Evolutionary conservation across 768 basidiomycete species (phyloP).

Genomic region (Russula sp.): DNA sequence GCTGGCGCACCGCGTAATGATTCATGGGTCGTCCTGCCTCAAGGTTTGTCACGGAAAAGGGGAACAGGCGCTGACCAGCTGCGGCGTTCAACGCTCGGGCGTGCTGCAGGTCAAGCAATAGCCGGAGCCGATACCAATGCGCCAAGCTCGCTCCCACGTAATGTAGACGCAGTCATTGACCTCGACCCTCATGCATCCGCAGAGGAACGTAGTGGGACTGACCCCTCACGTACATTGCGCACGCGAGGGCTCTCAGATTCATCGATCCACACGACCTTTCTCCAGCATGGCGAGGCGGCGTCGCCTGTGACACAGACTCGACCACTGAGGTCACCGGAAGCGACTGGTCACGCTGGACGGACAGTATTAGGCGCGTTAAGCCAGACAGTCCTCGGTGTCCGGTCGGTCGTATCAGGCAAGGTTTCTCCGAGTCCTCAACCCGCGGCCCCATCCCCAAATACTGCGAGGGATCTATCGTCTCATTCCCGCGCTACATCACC

Average conservation of each 20-base stretch:
- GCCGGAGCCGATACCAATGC: not conserved
- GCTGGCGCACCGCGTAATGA: conserved; percentile 79
- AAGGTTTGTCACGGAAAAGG: conserved; percentile 24
- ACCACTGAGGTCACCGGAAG: conserved; percentile 6
- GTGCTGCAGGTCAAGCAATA: conserved; percentile 16
- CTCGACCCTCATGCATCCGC: conserved; percentile 34
- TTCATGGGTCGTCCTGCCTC: conserved; percentile 70
- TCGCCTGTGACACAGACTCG: not conserved
- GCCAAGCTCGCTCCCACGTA: conserved; percentile 11
- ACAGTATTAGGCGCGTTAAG: conserved; percentile 38
- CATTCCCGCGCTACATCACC: conserved; percentile 33
- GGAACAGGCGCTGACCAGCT: conserved; percentile 17
- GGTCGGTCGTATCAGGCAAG: conserved; percentile 34
- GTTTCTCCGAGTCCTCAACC: conserved; percentile 13
- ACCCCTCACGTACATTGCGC: conserved; percentile 56
- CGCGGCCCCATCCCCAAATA: conserved; percentile 20
- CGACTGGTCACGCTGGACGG: conserved; percentile 29
- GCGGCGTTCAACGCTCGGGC: conserved; percentile 22
- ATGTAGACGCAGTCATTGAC: conserved; percentile 31
- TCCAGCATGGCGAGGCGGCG: conserved; percentile 46
- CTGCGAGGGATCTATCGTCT: conserved; percentile 28
- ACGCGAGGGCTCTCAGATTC: conserved; percentile 88
- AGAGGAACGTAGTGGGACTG: conserved; percentile 46
- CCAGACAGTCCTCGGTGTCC: conserved; percentile 36
- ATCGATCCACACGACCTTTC: conserved; percentile 84